A percentile compares a stretch with the other conserved stretches of the same genome.
Evolutionary conservation across 2,329 filamentous ascomycete species (phyloP).

Genomic region (Colletotrichum trifolii): DNA sequence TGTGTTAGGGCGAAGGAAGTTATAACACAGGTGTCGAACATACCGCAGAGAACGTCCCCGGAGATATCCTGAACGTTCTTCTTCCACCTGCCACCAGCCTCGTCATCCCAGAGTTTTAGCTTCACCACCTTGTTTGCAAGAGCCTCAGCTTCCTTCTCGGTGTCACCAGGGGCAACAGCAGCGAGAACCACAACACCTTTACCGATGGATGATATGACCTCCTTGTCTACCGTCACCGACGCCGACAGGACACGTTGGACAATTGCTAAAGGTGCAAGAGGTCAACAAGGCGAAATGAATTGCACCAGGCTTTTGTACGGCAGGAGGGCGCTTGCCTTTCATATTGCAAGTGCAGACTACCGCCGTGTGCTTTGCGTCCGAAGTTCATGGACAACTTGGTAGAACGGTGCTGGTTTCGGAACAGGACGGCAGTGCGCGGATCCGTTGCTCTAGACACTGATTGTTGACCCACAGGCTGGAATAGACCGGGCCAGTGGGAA

Average conservation of each 20-base stretch:
- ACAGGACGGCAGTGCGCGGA: slow-evolving; percentile 9
- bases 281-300: slow-evolving; percentile 31
- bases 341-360: slow-evolving; percentile 37
- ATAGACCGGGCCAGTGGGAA: slow-evolving; percentile 4
- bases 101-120: slow-evolving; percentile 91
- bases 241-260: slow-evolving; percentile 94
- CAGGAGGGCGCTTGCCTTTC: slow-evolving; percentile 48
- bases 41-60: slow-evolving; percentile 95
- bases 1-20: slow-evolving; percentile 2
- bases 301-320: slow-evolving; percentile 19
- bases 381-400: background rate
- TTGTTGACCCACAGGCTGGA: slow-evolving; percentile 14
- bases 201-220: slow-evolving; percentile 90
- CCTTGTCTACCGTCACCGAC: slow-evolving; percentile 92
- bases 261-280: slow-evolving; percentile 73
- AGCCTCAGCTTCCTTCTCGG: slow-evolving; percentile 84
- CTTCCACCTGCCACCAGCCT: slow-evolving; percentile 85
- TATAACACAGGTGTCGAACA: slow-evolving; percentile 40
- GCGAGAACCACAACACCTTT: slow-evolving; percentile 92
- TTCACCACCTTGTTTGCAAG: slow-evolving; percentile 89
- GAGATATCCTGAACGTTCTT: slow-evolving; percentile 86
- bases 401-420: slow-evolving; percentile 9
- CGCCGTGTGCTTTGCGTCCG: background rate
- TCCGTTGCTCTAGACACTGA: slow-evolving; percentile 9
- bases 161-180: slow-evolving; percentile 90